Base-by-base conservation (phyloP, 164 flowering plant species). In the Tetrastigma voinierianum region DNA sequence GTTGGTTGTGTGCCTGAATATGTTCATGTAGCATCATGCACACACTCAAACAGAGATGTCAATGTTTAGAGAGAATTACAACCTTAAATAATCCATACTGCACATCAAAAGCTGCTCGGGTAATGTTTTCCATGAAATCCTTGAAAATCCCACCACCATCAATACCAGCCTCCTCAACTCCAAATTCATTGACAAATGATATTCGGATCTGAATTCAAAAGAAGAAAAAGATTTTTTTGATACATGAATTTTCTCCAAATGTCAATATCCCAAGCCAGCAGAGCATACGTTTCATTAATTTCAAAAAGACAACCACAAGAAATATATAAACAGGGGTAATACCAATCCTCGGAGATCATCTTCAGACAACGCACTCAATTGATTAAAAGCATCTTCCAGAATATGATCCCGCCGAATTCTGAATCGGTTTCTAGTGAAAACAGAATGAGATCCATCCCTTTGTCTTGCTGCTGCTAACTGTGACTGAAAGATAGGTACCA, bases 131-230 rank as follows among this genome's bases (percentile, higher is more conserved):
- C 99, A 95, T 95, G 73, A 95, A 95, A 79, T 95, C 99, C 74
- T 95, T 95, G 68, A 95, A 95, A 70, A 95, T 95, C 23, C 99
- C 99, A 73, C 99, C 98, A 51, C 99, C 99, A 82, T 95, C 99
- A 64, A 95, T 90, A 21, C 99, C 99, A 77, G 97, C 99, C 81
- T 95, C 99, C 83, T 95, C 99, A 70, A 86, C 99, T 60, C 99
- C 99, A 78, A 95, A 78, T 76, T 95, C 97, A 82, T 95, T 95
- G 59, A 95, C 82, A 77, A 90, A 95, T 32, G 91, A 76, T 16
- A 95, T 91, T 57, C 99, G 97, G 62, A 95, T 90, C 99, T 95
- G 84, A 23, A 11, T 49, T 47, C 62, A 17, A 40, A 47, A 13
- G 46, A 48, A 25, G 46, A 45, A 19, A 20, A 21, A 51, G 9